These are phyloP conservation scores for Begonia fuchsioides DNA, from an alignment of 306 rosid species.

Conservation along the genomic window DNA sequence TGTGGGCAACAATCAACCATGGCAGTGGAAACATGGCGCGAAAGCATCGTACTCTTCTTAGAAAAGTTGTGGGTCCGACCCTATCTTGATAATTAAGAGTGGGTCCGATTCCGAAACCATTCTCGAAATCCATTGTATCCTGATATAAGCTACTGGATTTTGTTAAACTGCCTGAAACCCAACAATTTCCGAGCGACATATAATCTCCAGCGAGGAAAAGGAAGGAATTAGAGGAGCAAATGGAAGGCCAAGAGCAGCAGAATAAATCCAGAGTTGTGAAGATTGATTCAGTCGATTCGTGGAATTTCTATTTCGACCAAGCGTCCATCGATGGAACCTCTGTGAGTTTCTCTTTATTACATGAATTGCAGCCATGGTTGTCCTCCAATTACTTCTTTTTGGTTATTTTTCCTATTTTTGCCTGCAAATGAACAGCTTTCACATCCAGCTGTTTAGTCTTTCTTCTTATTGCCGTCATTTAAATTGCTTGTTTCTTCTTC, in stretches of 20 bases:
- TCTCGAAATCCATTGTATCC: not conserved
- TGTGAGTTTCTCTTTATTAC: constrained; percentile 22
- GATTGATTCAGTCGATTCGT: constrained; percentile 55
- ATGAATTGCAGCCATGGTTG: no score
- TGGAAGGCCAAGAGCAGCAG: constrained; percentile 32
- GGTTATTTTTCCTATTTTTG: no score
- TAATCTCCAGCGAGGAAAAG: no score
- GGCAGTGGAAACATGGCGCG: no score
- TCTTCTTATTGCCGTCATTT: no score
- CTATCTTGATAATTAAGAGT: not conserved
- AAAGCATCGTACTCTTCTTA: no score
- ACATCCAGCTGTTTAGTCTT: no score
- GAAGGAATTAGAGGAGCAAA: not conserved
- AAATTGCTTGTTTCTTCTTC: no score
- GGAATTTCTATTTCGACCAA: constrained; percentile 38
- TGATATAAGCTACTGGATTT: not conserved
- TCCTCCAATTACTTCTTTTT: no score
- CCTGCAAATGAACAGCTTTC: no score
- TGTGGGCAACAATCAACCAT: no score
- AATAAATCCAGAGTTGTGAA: constrained; percentile 32
- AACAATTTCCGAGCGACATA: constrained; percentile 1
- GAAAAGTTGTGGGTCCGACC: no score
- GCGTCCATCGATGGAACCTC: constrained; percentile 43
- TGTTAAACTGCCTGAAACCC: constrained; percentile 1
- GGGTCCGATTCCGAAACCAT: constrained; percentile 5